Evolutionary conservation across 2,329 filamentous ascomycete species (phyloP), one percentile per base, ranked within the genome.

Genomic region (Talaromyces sp.): DNA sequence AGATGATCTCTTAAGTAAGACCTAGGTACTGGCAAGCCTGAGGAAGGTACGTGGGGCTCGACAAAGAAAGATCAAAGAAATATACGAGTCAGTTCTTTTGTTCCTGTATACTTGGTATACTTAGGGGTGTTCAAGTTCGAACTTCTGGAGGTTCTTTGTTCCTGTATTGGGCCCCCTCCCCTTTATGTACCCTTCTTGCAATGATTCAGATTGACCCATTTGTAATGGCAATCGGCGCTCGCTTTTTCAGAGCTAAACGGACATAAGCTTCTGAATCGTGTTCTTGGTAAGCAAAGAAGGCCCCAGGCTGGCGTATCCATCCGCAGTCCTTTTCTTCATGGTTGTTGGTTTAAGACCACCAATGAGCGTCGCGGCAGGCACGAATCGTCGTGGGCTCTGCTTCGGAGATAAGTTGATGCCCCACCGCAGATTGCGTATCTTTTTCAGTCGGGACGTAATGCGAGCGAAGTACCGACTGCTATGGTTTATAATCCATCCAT

Each of bases 1-100:
- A 36, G 8, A 22, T 56, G 19, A 56, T 56, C 53, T 17, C 29
- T 56, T 56, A 56, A 56, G n/a, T n/a, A n/a, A n/a, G n/a, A n/a
- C n/a, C n/a, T n/a, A 3, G 6, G 43, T 22, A 49, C n/a, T 25
- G 45, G 53, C 27, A 38, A 31, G 53, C n/a, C 8, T 10, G 19
- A 5, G 17, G 7, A 34, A 54, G 51, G 47, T 27, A 31, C 15
- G 43, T n/a, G 25, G 47, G 13, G 15, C 3, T 29, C 15, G 53
- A 22, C 31, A 38, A 56, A 56, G 31, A 38, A 38, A 15, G 51
- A 19, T 54, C 51, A 54, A 54, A 54, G 51, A 54, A 22, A 34
- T 6, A 22, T 19, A 54, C 17, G 10, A 56, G 51, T 22, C n/a
- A n/a, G 3, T 34, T 49, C 27, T 53, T 53, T 53, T 53, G 49